phyloP scores from a whole-genome alignment of 2,329 filamentous ascomycete genomes.

The Cercospora beticola region DNA sequence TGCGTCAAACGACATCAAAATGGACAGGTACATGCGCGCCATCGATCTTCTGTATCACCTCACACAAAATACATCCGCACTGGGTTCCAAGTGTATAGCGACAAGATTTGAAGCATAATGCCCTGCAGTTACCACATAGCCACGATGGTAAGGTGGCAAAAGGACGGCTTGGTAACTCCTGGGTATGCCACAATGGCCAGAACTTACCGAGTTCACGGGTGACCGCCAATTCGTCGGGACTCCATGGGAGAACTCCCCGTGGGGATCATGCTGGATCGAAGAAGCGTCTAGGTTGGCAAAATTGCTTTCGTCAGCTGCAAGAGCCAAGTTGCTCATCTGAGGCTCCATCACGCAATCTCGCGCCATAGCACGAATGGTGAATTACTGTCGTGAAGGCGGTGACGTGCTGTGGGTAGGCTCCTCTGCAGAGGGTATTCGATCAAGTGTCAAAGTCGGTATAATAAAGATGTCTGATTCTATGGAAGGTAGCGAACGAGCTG shows the following conservation, averaged over 20 bases:
- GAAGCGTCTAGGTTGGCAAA: neutral
- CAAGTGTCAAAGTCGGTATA: too few relatives aligned
- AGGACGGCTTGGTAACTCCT: neutral
- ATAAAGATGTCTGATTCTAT: too few relatives aligned
- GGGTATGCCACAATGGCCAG: neutral
- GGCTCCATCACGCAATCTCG: constrained; percentile 13
- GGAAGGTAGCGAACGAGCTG: too few relatives aligned
- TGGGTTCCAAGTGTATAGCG: neutral
- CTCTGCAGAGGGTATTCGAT: too few relatives aligned
- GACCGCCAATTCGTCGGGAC: neutral
- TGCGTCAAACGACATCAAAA: neutral
- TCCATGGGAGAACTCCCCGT: neutral
- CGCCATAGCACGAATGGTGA: constrained; percentile 8
- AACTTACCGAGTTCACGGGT: neutral
- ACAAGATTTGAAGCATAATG: neutral
- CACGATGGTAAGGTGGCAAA: neutral
- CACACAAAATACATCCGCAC: neutral
- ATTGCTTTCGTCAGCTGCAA: neutral
- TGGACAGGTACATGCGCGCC: neutral
- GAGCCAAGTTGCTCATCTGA: constrained; percentile 6
- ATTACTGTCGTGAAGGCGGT: neutral
- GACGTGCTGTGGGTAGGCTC: too few relatives aligned
- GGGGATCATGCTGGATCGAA: neutral
- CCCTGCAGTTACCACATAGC: neutral
- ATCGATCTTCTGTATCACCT: neutral